Evolutionary conservation across 2,329 filamentous ascomycete genomes (phyloP).

Genomic region (Clarireedia sp.): DNA sequence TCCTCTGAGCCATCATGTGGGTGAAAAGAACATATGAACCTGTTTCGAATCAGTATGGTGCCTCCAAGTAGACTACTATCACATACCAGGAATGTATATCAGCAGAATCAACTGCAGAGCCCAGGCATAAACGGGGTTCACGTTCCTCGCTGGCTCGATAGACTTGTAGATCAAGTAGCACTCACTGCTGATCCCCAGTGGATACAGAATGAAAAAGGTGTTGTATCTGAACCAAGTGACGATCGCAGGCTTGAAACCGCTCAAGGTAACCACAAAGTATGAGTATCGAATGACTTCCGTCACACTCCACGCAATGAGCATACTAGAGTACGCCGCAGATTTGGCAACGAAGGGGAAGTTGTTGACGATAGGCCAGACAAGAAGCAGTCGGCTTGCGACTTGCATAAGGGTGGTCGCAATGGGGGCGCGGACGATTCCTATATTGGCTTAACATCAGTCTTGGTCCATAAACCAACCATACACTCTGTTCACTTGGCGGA

Average conservation of each 20-base stretch:
- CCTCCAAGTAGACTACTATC: not conserved
- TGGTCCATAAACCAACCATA: not conserved
- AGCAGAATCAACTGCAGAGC: slow-evolving; percentile 57
- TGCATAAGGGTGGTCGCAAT: slow-evolving; percentile 83
- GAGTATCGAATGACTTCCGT: slow-evolving; percentile 92
- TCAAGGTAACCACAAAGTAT: slow-evolving; percentile 75
- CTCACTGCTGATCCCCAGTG: slow-evolving; percentile 83
- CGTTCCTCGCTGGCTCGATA: slow-evolving; percentile 49
- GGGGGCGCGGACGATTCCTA: slow-evolving; percentile 79
- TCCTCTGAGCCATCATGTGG: slow-evolving; percentile 88
- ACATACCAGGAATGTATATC: slow-evolving; percentile 73
- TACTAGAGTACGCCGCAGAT: slow-evolving; percentile 59
- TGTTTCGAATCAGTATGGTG: slow-evolving; percentile 16
- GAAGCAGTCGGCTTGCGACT: slow-evolving; percentile 75
- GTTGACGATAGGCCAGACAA: slow-evolving; percentile 79
- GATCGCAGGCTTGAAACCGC: slow-evolving; percentile 50
- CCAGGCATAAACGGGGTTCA: slow-evolving; percentile 44
- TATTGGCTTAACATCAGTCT: slow-evolving; percentile 12
- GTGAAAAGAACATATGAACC: slow-evolving; percentile 74
- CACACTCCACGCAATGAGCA: slow-evolving; percentile 80
- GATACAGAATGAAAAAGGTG: slow-evolving; percentile 88
- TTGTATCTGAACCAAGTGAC: slow-evolving; percentile 85
- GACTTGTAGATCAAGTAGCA: slow-evolving; percentile 70
- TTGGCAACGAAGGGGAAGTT: slow-evolving; percentile 60
- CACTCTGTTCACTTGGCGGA: not conserved